These are phyloP conservation scores for Bruguiera parviflora DNA, from an alignment of 345 rosid genomes.

Conservation along the genomic window DNA sequence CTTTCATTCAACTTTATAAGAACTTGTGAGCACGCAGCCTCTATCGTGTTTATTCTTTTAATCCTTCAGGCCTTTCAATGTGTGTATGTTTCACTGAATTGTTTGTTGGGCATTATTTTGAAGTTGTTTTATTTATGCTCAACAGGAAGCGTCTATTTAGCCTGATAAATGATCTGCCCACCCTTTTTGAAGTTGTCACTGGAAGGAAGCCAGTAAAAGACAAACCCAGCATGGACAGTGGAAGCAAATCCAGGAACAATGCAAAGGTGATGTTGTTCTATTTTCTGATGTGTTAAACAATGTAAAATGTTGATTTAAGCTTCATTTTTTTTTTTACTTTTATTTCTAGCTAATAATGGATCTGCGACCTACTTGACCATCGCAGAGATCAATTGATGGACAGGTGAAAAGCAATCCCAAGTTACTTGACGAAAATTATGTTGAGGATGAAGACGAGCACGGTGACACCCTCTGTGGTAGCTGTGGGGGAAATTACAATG, in stretches of 20 bases:
- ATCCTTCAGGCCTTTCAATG: not conserved
- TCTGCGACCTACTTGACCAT: not conserved
- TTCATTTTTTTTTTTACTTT: not conserved
- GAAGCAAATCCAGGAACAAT: constrained; percentile 77
- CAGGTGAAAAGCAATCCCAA: constrained; percentile 53
- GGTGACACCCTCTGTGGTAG: constrained; percentile 75
- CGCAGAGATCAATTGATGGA: constrained; percentile 69
- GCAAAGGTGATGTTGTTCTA: constrained; percentile 46
- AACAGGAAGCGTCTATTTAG: constrained; percentile 87
- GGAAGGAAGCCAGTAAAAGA: constrained; percentile 83
- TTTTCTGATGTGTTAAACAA: not conserved
- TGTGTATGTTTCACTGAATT: not conserved
- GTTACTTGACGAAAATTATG: constrained; percentile 51
- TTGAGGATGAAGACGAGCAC: constrained; percentile 83
- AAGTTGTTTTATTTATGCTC: constrained; percentile 6
- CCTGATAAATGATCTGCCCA: constrained; percentile 88
- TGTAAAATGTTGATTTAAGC: not conserved
- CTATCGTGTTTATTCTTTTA: too few relatives aligned
- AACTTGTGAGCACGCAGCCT: too few relatives aligned
- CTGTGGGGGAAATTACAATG: constrained; percentile 77
- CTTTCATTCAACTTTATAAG: too few relatives aligned
- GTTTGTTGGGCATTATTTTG: constrained; percentile 4
- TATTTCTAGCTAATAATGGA: not conserved
- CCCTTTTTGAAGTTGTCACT: constrained; percentile 89
- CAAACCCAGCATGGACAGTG: constrained; percentile 79